Evolutionary conservation across 768 basidiomycete genomes (phyloP).

Genomic region (Pholiota conissans): DNA sequence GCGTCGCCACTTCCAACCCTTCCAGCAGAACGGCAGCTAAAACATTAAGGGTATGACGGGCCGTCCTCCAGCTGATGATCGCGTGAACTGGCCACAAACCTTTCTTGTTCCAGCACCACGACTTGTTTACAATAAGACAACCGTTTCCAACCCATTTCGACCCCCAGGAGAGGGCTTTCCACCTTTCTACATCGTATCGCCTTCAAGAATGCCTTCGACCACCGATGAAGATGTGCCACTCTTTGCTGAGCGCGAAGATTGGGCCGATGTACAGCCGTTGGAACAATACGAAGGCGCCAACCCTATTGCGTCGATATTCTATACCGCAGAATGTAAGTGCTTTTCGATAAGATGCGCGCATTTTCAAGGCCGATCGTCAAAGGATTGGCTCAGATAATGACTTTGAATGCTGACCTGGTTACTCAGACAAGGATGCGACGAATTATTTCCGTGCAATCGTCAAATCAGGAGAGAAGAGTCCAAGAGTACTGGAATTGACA

Average conservation of each 20-base stretch:
- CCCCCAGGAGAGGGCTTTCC: neutral
- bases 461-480: constrained; percentile 73
- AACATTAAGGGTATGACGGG: neutral
- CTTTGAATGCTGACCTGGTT: neutral
- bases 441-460: constrained; percentile 89
- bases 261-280: constrained; percentile 79
- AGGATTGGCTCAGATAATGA: neutral
- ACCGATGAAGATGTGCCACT: constrained; percentile 24
- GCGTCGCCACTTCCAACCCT: neutral
- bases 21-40: neutral
- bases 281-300: constrained; percentile 77
- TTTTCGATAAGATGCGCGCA: neutral
- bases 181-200: neutral
- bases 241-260: constrained; percentile 68
- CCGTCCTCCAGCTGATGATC: neutral
- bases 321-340: constrained; percentile 82
- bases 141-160: neutral
- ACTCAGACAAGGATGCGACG: constrained; percentile 86
- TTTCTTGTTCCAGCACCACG: neutral
- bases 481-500: constrained; percentile 83
- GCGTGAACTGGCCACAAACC: neutral
- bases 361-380: neutral
- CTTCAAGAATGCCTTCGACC: neutral
- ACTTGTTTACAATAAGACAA: neutral
- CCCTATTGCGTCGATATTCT: constrained; percentile 91